Conservation (phyloP, 1,139 yeast genomes). For the Yamadazyma siamensis region DNA sequence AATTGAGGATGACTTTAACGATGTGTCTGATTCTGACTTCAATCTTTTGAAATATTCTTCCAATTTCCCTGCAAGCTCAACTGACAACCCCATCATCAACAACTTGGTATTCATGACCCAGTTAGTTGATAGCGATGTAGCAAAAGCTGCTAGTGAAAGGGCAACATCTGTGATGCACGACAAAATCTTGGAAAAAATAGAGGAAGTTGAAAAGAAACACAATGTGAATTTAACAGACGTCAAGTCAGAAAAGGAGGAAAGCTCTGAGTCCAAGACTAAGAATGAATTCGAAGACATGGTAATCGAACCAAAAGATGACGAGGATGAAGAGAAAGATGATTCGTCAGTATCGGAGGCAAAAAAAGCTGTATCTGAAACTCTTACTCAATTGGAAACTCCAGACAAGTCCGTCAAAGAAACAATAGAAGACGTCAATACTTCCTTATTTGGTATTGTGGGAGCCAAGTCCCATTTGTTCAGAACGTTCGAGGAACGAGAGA, state of each 20-base stretch:
- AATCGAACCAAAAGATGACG: conserved; percentile 5
- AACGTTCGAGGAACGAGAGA: conserved; percentile 75
- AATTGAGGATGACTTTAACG: conserved; percentile 66
- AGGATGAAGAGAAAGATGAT: conserved; percentile 3
- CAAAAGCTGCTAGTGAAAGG: conserved; percentile 72
- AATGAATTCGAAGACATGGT: conserved; percentile 10
- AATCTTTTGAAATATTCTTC: conserved; percentile 76
- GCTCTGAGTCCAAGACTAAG: conserved; percentile 20
- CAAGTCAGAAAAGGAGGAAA: conserved; percentile 3
- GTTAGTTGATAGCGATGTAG: conserved; percentile 82
- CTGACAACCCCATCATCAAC: conserved; percentile 90
- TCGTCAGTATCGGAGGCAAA: conserved; percentile 3
- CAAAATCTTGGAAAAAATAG: conserved; percentile 37
- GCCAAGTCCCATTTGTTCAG: conserved; percentile 84
- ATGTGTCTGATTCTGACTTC: conserved; percentile 48
- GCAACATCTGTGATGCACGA: conserved; percentile 61
- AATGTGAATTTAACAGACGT: conserved; percentile 23
- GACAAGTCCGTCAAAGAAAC: conserved; percentile 8
- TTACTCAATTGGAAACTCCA: conserved; percentile 7
- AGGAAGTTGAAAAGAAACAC: conserved; percentile 27
- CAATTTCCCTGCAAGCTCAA: conserved; percentile 76
- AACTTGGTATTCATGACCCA: conserved; percentile 85
- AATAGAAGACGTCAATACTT: conserved; percentile 47
- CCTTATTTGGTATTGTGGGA: conserved; percentile 67
- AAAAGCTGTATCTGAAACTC: conserved; percentile 7